Conservation (phyloP, 2,329 filamentous ascomycete genomes). For the Colletotrichum endophyticum region DNA sequence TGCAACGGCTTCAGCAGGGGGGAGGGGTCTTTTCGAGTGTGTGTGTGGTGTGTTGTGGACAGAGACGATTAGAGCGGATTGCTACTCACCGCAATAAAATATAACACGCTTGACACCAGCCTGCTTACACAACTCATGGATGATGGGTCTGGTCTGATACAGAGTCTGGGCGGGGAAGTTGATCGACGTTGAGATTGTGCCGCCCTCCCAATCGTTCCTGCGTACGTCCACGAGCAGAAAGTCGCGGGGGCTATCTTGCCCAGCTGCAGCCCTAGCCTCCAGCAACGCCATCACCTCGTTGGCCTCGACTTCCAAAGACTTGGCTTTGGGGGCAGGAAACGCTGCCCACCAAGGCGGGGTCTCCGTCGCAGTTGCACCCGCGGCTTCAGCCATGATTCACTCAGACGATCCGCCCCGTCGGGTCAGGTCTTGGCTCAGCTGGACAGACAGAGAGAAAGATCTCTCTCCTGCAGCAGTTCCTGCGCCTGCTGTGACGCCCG, state of each 20-base stretch:
- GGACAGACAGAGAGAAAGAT: background rate
- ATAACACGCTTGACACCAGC: conserved; percentile 54
- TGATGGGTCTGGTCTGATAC: conserved; percentile 51
- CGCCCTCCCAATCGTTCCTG: conserved; percentile 60
- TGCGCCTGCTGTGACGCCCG: background rate
- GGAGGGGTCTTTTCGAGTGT: background rate
- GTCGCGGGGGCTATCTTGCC: conserved; percentile 28
- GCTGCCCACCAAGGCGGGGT: conserved; percentile 41
- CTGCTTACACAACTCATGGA: conserved; percentile 55
- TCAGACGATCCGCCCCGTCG: background rate
- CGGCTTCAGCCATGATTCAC: conserved; percentile 6
- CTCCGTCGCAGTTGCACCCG: background rate
- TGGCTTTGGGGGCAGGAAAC: conserved; percentile 48
- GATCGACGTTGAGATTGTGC: conserved; percentile 63
- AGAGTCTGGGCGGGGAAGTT: conserved; percentile 62
- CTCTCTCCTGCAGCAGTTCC: background rate
- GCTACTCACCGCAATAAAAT: conserved; percentile 57
- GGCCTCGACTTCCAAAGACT: conserved; percentile 39
- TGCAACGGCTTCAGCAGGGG: background rate
- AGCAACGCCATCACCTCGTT: conserved; percentile 46
- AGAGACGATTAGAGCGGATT: background rate
- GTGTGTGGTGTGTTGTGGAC: background rate
- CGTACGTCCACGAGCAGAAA: conserved; percentile 60
- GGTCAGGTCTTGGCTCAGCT: background rate
- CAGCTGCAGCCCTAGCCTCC: conserved; percentile 37